Conservation (phyloP, 805 yeast species). For the Yarrowia sp. region DNA sequence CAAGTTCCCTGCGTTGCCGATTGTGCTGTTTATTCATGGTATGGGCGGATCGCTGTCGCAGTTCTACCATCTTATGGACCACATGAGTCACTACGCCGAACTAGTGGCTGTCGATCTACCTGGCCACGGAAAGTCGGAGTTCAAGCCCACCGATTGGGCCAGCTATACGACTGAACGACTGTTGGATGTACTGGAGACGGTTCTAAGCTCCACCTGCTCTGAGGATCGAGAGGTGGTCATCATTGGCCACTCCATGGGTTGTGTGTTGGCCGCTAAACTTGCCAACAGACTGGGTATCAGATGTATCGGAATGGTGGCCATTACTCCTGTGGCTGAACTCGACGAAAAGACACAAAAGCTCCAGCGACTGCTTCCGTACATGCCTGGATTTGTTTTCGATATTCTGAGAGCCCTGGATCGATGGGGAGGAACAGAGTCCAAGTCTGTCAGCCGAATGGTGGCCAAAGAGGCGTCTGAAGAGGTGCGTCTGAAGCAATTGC, state of each 20-base stretch:
- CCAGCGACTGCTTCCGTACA: slow-evolving; percentile 45
- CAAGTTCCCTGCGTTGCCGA: slow-evolving; percentile 56
- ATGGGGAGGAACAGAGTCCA: slow-evolving; percentile 64
- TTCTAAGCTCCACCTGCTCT: slow-evolving; percentile 40
- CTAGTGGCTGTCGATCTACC: slow-evolving; percentile 81
- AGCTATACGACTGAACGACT: slow-evolving; percentile 54
- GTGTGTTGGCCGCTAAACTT: slow-evolving; percentile 60
- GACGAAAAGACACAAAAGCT: slow-evolving; percentile 40
- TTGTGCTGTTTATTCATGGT: slow-evolving; percentile 79
- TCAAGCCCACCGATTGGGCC: slow-evolving; percentile 46
- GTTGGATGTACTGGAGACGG: slow-evolving; percentile 42
- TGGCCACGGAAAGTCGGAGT: slow-evolving; percentile 70
- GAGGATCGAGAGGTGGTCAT: slow-evolving; percentile 52
- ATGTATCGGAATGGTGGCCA: slow-evolving; percentile 49
- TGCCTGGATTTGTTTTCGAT: slow-evolving; percentile 56
- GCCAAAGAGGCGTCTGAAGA: slow-evolving; percentile 47
- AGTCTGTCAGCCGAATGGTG: slow-evolving; percentile 66
- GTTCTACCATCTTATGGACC: slow-evolving; percentile 73
- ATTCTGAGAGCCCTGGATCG: slow-evolving; percentile 66
- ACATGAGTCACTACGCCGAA: slow-evolving; percentile 66
- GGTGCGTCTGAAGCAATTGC: slow-evolving; percentile 62
- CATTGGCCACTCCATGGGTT: slow-evolving; percentile 80
- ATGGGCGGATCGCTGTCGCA: slow-evolving; percentile 89
- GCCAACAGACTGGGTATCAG: slow-evolving; percentile 47
- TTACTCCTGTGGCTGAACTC: slow-evolving; percentile 50